These are phyloP conservation scores for Fusarium fracticaudum DNA, from an alignment of 2,329 filamentous ascomycete genomes.

Conservation along the genomic window DNA sequence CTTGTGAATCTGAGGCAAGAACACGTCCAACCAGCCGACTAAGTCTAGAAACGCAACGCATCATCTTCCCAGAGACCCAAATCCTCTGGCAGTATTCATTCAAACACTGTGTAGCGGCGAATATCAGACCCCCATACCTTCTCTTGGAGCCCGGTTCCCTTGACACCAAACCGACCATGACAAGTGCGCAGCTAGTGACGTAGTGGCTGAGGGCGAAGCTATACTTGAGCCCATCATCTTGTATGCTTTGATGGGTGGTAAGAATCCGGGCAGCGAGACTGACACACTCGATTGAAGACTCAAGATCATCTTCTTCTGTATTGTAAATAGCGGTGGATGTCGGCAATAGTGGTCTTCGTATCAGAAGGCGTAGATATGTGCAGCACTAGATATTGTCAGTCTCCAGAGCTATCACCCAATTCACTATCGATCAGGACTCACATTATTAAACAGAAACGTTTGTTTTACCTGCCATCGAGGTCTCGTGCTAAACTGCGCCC, in stretches of 20 bases:
- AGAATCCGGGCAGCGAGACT: slow-evolving; percentile 26
- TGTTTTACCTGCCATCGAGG: slow-evolving; percentile 26
- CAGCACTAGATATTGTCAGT: slow-evolving; percentile 8
- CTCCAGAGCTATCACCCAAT: too few relatives aligned
- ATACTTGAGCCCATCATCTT: slow-evolving; percentile 24
- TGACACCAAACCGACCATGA: slow-evolving; percentile 28
- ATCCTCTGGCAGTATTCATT: slow-evolving; percentile 28
- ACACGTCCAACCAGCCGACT: slow-evolving; percentile 5
- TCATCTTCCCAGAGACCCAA: slow-evolving; percentile 35
- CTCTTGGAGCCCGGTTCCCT: slow-evolving; percentile 18
- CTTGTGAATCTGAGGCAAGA: neutral
- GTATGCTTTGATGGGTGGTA: slow-evolving; percentile 15
- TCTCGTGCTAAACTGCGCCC: slow-evolving; percentile 15
- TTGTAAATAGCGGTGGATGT: neutral
- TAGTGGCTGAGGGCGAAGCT: slow-evolving; percentile 32
- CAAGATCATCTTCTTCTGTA: slow-evolving; percentile 26
- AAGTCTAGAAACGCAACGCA: slow-evolving; percentile 25
- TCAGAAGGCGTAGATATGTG: slow-evolving; percentile 29
- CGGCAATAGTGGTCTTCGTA: slow-evolving; percentile 14
- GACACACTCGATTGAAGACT: slow-evolving; percentile 16
- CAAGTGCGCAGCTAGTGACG: slow-evolving; percentile 29
- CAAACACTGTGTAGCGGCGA: slow-evolving; percentile 18
- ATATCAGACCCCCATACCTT: slow-evolving; percentile 7
- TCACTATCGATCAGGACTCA: neutral
- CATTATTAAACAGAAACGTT: slow-evolving; percentile 10